phyloP scores from a whole-genome alignment of 2,329 filamentous ascomycete genomes.

The Fusarium agapanthi region DNA sequence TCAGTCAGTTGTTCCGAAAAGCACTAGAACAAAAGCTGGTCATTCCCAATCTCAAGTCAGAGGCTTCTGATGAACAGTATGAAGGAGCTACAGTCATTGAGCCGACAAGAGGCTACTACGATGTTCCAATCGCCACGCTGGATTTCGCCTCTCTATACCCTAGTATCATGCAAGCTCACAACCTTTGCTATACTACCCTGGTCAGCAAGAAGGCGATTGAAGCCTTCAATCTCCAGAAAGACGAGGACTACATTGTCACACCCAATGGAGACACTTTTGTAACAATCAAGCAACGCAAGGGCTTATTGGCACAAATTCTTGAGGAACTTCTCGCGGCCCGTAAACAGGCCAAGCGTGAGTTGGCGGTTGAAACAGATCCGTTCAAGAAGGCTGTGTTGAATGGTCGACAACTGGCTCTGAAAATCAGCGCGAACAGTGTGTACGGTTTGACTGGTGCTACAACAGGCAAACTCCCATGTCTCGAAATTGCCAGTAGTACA shows the following conservation, averaged over 20 bases:
- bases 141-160: constrained; percentile 99
- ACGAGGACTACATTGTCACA: constrained; percentile 95
- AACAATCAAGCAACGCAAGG: constrained; percentile 88
- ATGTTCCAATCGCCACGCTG: constrained; percentile 92
- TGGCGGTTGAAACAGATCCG: constrained; percentile 87
- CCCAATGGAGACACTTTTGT: constrained; percentile 95
- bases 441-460: constrained; percentile 98
- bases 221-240: constrained; percentile 79
- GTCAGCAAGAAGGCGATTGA: constrained; percentile 77
- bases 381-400: constrained; percentile 99
- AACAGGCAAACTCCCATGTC: constrained; percentile 92
- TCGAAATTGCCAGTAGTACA: constrained; percentile 95
- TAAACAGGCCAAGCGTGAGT: constrained; percentile 92
- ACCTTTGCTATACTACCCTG: constrained; percentile 95
- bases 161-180: constrained; percentile 98
- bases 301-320: constrained; percentile 91
- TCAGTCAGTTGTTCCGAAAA: constrained; percentile 96
- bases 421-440: constrained; percentile 96
- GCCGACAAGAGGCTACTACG: constrained; percentile 90
- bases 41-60: constrained; percentile 83
- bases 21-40: constrained; percentile 92
- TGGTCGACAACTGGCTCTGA: constrained; percentile 94
- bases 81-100: constrained; percentile 99
- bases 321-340: constrained; percentile 91
- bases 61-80: constrained; percentile 85